Base-by-base conservation (phyloP, 345 rosid species). In the Dipteronia dyeriana region DNA sequence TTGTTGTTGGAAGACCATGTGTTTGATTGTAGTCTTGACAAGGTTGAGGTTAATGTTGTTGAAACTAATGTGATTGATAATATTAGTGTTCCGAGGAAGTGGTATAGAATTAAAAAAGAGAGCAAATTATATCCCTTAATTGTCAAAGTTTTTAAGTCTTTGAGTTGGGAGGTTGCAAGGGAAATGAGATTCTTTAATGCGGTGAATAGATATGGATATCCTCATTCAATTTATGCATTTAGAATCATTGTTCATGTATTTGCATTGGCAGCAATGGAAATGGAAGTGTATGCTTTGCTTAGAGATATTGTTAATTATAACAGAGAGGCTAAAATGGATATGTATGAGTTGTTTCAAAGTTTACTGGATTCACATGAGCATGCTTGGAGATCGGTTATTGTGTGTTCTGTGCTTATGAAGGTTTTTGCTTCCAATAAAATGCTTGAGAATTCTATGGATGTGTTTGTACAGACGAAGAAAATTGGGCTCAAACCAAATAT, bases 401-500 rank as follows among this genome's bases (percentile, higher is more conserved):
- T 87, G 34, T 71, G 67, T 38, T 75, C 85, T 84, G 83, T 69
- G 67, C 84, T 90, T 66, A 79, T 90, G 60, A 84, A 84, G 79
- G 88, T 87, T 54, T 83, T 90, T 74, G 89, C 90, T 2, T 88
- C 85, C 53, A 84, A 83, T 79, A 76, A 76, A 29, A 75, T 83
- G 91, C 84, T 85, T 66, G 87, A 83, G 23, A 57, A 80, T 76
- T 89, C 87, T 4, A 19, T 80, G 14, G 82, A 79, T 23, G 84
- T 81, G 57, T 84, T 82, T 53, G 14, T 71, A 49, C 80, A 68
- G 78, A 74, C 79, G 29, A 83, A 78, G 67, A 65, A 76, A 62
- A 75, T 79, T 51, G 88, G 87, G 39, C 59, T 88, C 4, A 8
- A 65, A 78, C 83, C 79, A 14, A 75, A 71, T 81, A 79, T 87